phyloP scores from a whole-genome alignment of 331 rosid species.

The Cydonia oblonga region DNA sequence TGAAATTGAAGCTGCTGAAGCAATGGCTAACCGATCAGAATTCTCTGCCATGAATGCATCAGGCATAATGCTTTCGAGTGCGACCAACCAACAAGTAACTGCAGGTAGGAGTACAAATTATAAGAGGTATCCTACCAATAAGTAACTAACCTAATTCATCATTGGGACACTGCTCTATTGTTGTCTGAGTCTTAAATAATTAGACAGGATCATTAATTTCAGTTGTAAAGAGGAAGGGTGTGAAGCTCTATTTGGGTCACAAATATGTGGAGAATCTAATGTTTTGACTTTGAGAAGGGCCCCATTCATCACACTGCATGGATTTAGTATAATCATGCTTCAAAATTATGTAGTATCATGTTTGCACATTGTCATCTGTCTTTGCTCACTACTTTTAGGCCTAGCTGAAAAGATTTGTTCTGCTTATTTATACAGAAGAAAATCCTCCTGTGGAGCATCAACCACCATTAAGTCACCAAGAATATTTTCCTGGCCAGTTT shows the following conservation, averaged over 20 bases:
- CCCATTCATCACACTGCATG: neutral
- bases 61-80: conserved; percentile 53
- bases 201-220: neutral
- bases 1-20: conserved; percentile 85
- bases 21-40: conserved; percentile 48
- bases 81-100: conserved; percentile 34
- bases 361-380: too few relatives aligned
- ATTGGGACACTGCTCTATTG: too few relatives aligned
- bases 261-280: neutral
- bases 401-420: conserved; percentile 4
- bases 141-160: neutral
- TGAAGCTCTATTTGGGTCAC: too few relatives aligned
- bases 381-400: neutral
- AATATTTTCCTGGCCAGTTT: conserved; percentile 73
- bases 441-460: conserved; percentile 47
- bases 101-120: conserved; percentile 35
- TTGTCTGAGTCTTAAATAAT: neutral
- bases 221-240: neutral
- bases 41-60: conserved; percentile 55
- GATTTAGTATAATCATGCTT: neutral
- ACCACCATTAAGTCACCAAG: conserved; percentile 49
- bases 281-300: neutral
- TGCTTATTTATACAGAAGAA: conserved; percentile 41
- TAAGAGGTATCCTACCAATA: conserved; percentile 1
- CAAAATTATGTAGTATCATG: too few relatives aligned